These are phyloP conservation scores for Salvia miltiorrhiza DNA, from an alignment of 257 asterid genomes.

Conservation along the genomic window DNA sequence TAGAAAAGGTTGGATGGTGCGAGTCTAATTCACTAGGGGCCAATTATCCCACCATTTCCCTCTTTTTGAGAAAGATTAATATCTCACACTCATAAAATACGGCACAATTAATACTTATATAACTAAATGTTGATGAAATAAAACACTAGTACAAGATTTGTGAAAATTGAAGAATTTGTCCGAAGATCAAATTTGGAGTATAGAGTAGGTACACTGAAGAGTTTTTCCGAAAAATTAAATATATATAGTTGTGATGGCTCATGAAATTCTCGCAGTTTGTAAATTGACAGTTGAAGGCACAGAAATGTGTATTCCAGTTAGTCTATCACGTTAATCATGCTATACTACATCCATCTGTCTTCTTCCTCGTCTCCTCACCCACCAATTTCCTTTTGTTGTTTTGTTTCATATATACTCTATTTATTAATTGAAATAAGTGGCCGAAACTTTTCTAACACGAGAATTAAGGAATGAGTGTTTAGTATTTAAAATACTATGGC, in stretches of 20 bases:
- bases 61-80: neutral
- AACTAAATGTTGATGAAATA: neutral
- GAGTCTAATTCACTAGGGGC: constrained; percentile 6
- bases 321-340: constrained; percentile 35
- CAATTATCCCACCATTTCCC: constrained; percentile 14
- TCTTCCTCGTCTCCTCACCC: constrained; percentile 13
- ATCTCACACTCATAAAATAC: neutral
- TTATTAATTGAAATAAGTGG: neutral
- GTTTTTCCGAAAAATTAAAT: neutral
- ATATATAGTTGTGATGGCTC: constrained; percentile 29
- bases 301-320: neutral
- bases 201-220: neutral
- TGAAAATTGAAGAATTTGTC: neutral
- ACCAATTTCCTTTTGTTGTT: neutral
- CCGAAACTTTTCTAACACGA: no score
- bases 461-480: no score
- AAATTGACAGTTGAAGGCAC: constrained; percentile 25
- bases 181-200: neutral
- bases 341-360: constrained; percentile 17
- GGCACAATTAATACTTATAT: neutral
- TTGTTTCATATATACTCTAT: neutral
- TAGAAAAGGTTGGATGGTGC: neutral
- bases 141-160: no score
- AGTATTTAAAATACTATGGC: no score
- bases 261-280: constrained; percentile 32